Conservation (phyloP, 257 asterid species). For the Henckelia pumila region DNA sequence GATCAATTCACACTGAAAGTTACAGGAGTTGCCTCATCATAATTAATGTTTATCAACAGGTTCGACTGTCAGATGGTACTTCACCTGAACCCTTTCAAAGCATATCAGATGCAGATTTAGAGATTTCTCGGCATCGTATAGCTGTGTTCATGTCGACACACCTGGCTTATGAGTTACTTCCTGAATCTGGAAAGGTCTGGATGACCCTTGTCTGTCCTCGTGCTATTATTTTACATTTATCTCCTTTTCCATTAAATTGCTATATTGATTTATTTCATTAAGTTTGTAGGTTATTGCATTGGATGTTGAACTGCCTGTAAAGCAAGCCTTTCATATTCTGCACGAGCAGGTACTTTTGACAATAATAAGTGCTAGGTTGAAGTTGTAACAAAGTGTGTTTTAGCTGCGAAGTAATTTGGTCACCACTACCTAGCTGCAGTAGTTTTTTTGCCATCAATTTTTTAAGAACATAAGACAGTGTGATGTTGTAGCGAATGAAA, state of each 20-base stretch:
- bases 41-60: constrained; percentile 44
- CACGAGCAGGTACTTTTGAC: constrained; percentile 80
- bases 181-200: constrained; percentile 89
- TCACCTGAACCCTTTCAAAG: constrained; percentile 45
- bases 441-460: background rate
- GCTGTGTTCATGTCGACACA: constrained; percentile 69
- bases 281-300: constrained; percentile 71
- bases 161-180: constrained; percentile 85
- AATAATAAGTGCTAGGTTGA: constrained; percentile 14
- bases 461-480: constrained; percentile 7
- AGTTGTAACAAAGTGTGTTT: background rate
- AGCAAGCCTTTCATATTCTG: constrained; percentile 92
- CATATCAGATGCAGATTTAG: constrained; percentile 74
- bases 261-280: constrained; percentile 19
- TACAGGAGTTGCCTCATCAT: constrained; percentile 21
- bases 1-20: constrained; percentile 5
- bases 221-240: constrained; percentile 8
- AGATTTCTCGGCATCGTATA: constrained; percentile 66
- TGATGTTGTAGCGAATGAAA: constrained; percentile 11
- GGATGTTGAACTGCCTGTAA: constrained; percentile 85
- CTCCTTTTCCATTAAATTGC: constrained; percentile 7
- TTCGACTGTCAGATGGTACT: constrained; percentile 63
- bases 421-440: background rate
- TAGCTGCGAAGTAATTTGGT: constrained; percentile 1
- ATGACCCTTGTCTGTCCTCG: constrained; percentile 13